Base-by-base conservation (phyloP, 768 basidiomycete genomes). In the Leccinum truebloodii region DNA sequence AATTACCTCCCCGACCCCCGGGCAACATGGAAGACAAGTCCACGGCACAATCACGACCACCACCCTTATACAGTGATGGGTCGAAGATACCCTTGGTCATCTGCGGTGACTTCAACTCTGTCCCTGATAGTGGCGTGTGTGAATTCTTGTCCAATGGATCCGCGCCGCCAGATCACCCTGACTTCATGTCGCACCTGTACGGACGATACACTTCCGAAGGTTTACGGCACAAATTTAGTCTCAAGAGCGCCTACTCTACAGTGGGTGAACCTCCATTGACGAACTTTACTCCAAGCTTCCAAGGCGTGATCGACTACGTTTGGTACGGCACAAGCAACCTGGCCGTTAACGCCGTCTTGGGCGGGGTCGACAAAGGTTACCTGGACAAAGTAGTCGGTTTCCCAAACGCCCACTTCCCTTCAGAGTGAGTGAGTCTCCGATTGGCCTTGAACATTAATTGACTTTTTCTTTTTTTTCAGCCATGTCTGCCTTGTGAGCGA, bases 31-130 rank as follows among this genome's bases (percentile, higher is more conserved):
- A 74, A 26, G 74, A 73, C 22, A 62, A 37, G 37, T 63, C 65
- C 35, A 48, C 72, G 35, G 44, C 71, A 44, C 64, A 74, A 5
- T 70, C 77, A 51, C 82, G 83, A 28, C 76, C 83, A 14, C 81
- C 84, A 24, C 93, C 93, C 18, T 70, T 76, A 22, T 98, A 98
- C 72, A 66, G 85, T 13, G 94, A 96, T 69, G 93, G 90, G 18
- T 81, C 83, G 54, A 92, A 93, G 80, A 97, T 98, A 71, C 96
- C 97, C 9, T 75, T 90, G 61, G 83, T 99, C 73, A 79, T 98
- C 59, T 92, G 90, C 67, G 94, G 95, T n/a, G 97, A 99, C 77
- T 95, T 90, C 79, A 99, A 99, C 80, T 96, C 94, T 53, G 76
- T 88, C 2, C 90, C 93, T 1, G 78, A 79, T 10, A 94, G 92